Percentiles rank a stretch among this genome's conserved stretches.
phyloP scores from a whole-genome alignment of 2,329 filamentous ascomycete species.

The Neospermospora avenae region DNA sequence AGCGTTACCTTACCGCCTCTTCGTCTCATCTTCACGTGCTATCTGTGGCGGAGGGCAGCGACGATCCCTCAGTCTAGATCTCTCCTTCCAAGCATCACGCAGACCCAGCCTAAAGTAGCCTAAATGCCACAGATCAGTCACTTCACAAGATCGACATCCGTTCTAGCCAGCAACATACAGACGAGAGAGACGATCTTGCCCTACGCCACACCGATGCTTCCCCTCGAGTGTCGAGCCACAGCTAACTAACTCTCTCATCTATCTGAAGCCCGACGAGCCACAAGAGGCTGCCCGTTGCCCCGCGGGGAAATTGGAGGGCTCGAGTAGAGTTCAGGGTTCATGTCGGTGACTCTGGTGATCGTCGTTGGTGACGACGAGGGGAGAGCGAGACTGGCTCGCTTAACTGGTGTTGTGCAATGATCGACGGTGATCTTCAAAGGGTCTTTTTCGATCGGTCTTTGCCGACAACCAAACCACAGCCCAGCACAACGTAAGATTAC shows the following conservation, averaged over 20 bases:
- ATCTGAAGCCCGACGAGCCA: background rate
- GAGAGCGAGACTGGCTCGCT: too few relatives aligned
- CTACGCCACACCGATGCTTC: background rate
- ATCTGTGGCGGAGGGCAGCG: constrained; percentile 6
- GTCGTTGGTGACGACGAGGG: too few relatives aligned
- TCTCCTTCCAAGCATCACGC: background rate
- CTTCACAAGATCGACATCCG: too few relatives aligned
- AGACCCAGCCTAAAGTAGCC: too few relatives aligned
- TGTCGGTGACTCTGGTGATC: too few relatives aligned
- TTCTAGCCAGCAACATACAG: background rate
- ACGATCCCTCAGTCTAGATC: background rate
- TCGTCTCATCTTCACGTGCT: constrained; percentile 7
- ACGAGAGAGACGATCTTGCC: background rate
- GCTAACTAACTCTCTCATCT: background rate
- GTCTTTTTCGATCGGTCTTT: too few relatives aligned
- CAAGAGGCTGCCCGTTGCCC: background rate
- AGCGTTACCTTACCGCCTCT: background rate
- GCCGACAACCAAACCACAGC: too few relatives aligned
- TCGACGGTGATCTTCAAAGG: too few relatives aligned
- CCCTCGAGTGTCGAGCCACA: background rate
- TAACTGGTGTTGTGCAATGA: too few relatives aligned
- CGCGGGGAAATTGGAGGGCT: too few relatives aligned
- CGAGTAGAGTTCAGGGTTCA: too few relatives aligned
- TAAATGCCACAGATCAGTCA: background rate
- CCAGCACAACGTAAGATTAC: too few relatives aligned